Percentiles rank a stretch among this genome's conserved stretches.
phyloP scores from a whole-genome alignment of 768 basidiomycete genomes.

The Termitomyces sp. region DNA sequence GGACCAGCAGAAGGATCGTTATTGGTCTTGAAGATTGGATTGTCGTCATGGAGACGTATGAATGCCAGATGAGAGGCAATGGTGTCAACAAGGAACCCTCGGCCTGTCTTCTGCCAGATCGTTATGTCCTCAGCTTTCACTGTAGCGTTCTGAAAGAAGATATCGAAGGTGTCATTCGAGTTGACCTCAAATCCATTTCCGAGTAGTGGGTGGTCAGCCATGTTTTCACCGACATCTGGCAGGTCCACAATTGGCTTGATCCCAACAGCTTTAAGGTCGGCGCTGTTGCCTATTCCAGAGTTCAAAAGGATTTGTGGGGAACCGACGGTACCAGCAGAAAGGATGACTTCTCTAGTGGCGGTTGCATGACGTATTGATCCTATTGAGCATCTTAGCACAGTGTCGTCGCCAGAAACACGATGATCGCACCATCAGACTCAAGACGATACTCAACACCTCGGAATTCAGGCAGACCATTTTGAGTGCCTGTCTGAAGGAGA shows the following conservation, averaged over 20 bases:
- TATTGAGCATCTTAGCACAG: slow-evolving; percentile 1
- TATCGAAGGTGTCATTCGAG: not conserved
- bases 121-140: not conserved
- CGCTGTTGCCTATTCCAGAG: slow-evolving; percentile 26
- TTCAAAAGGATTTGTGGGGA: slow-evolving; percentile 25
- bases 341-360: slow-evolving; percentile 28
- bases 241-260: slow-evolving; percentile 21
- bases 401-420: not conserved
- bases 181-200: not conserved
- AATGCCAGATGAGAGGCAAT: slow-evolving; percentile 1
- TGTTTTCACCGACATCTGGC: slow-evolving; percentile 31
- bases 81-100: not conserved
- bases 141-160: not conserved
- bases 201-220: slow-evolving; percentile 24
- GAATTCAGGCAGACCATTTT: slow-evolving; percentile 7
- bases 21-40: not conserved
- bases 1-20: not conserved
- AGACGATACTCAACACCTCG: slow-evolving; percentile 13
- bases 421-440: not conserved
- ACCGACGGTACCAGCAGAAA: slow-evolving; percentile 27
- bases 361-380: slow-evolving; percentile 7
- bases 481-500: slow-evolving; percentile 11
- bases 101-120: not conserved
- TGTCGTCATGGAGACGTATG: not conserved
- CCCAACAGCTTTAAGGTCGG: slow-evolving; percentile 13